Evolutionary conservation across 1,139 yeast genomes (phyloP), one percentile per base, ranked within the genome.

Genomic region (Candida frijolesensis): DNA sequence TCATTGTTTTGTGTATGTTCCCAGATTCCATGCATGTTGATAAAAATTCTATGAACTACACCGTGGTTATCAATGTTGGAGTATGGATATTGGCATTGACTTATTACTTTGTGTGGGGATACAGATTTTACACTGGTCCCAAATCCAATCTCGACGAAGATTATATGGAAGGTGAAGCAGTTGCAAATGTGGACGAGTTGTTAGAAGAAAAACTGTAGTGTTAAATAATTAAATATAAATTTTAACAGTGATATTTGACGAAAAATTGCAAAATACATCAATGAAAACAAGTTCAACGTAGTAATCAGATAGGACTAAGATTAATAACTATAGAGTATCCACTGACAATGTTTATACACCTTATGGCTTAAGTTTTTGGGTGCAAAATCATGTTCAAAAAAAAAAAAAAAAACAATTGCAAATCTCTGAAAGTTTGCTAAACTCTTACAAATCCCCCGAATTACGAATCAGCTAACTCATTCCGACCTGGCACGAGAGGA

Each of bases 1-100:
- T 68, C 15, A 70, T 78, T 32, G 59, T 71, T 8, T 59, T 77
- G 66, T 59, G 60, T 14, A 75, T 76, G 80, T 71, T 72, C 62
- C 76, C 76, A 1, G 70, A 68, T 53, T 54, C 51, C n/a, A 63
- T 55, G 40, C 19, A 47, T 1, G 74, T 71, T 3, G 63, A 64
- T 45, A 59, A 60, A 43, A 61, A 63, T 4, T 58, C 70, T 16
- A 72, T 72, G 77, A 72, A 72, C 54, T 72, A 72, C 53, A 70
- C 76, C 4, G 57, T 60, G 43, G 76, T 62, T 10, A 67, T 72
- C 40, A 70, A 68, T 55, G 68, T 60, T 55, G 78, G 70, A 45
- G 70, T 67, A 32, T 78, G 72, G 74, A 54, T 60, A 6, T 52
- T 71, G 42, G 57, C 73, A 1, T 42, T 65, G 22, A 27, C 62